These are phyloP conservation scores for Aspergillus affinis DNA, from an alignment of 495 filamentous ascomycete species.

Conservation along the genomic window DNA sequence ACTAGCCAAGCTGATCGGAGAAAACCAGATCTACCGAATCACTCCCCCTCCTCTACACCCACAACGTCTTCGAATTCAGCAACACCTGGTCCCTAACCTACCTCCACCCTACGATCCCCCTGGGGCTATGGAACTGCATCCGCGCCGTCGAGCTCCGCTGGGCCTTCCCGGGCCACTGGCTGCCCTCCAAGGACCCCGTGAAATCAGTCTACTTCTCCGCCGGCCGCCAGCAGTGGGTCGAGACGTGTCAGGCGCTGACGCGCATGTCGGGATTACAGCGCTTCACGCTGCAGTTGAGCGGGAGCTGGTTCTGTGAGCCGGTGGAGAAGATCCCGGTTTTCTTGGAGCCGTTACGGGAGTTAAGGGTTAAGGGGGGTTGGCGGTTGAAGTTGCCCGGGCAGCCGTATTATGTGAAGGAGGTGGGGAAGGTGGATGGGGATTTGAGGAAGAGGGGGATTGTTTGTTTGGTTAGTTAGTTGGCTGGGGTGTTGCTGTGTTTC, in stretches of 20 bases:
- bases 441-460: conserved; percentile 33
- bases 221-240: conserved; percentile 43
- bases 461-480: conserved; percentile 18
- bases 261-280: conserved; percentile 28
- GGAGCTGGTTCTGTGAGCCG: conserved; percentile 45
- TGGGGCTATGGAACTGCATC: conserved; percentile 34
- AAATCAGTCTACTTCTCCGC: conserved; percentile 44
- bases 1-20: background rate
- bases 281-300: conserved; percentile 39
- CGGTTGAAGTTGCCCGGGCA: conserved; percentile 38
- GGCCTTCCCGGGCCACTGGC: conserved; percentile 48
- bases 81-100: conserved; percentile 49
- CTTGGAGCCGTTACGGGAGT: conserved; percentile 37
- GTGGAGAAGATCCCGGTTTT: conserved; percentile 44
- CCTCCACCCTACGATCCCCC: conserved; percentile 39
- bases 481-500: no score
- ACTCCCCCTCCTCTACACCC: conserved; percentile 39
- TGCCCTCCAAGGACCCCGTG: conserved; percentile 48
- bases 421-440: conserved; percentile 30
- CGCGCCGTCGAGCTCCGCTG: conserved; percentile 43
- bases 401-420: conserved; percentile 39
- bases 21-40: conserved; percentile 39
- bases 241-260: conserved; percentile 37
- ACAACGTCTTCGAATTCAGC: conserved; percentile 46
- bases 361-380: conserved; percentile 30